Evolutionary conservation across 148 eudicot species (phyloP).

Genomic region (Silene conica): DNA sequence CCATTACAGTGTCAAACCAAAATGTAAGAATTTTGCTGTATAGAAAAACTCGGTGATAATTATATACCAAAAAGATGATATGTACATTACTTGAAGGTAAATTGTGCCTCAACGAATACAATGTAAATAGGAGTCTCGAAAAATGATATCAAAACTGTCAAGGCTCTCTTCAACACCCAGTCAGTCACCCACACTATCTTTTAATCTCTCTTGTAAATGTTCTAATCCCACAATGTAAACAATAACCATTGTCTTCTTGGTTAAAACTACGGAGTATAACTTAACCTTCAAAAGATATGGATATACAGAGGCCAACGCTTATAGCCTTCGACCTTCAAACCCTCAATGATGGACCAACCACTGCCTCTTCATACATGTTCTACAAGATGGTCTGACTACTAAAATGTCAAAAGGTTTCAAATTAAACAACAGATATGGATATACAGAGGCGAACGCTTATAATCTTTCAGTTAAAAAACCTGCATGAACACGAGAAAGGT

Average conservation of each 20-base stretch:
- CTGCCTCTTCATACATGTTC: not conserved
- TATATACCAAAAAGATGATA: too few species aligned
- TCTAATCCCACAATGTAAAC: not conserved
- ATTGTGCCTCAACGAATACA: not conserved
- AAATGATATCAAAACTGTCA: not conserved
- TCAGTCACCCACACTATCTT: too few species aligned
- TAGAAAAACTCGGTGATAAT: too few species aligned
- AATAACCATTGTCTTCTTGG: not conserved
- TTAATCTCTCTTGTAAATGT: not conserved
- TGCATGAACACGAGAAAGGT: constrained; percentile 76
- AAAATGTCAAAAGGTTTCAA: constrained; percentile 3
- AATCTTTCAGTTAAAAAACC: constrained; percentile 66
- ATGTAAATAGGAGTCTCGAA: not conserved
- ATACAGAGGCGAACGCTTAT: constrained; percentile 50
- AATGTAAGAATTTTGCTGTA: too few species aligned
- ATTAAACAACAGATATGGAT: constrained; percentile 32
- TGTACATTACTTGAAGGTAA: not conserved
- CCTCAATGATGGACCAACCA: not conserved
- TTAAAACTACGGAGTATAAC: not conserved
- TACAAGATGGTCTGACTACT: not conserved
- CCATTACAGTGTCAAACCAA: too few species aligned
- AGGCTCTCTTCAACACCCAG: not conserved
- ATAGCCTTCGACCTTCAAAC: constrained; percentile 1
- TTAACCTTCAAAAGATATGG: not conserved
- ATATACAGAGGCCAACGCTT: not conserved